These are phyloP conservation scores for Anisogramma anomala DNA, from an alignment of 2,329 filamentous ascomycete genomes.

Conservation along the genomic window DNA sequence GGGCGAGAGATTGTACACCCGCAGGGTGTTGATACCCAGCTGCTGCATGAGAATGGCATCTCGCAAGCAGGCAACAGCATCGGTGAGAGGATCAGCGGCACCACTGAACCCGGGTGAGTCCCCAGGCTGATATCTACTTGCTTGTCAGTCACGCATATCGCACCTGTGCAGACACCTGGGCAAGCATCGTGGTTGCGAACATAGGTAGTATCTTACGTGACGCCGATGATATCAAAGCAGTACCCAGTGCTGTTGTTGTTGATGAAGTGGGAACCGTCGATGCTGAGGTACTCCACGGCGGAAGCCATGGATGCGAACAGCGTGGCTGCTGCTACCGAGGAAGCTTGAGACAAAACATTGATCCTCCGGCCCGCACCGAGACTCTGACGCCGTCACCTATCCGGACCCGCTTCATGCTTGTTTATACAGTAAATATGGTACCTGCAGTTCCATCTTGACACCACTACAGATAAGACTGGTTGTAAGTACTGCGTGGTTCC, in stretches of 20 bases:
- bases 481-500: no score
- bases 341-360: no score
- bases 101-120: slow-evolving; percentile 47
- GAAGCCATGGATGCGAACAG: slow-evolving; percentile 13
- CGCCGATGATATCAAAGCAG: slow-evolving; percentile 48
- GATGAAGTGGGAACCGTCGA: slow-evolving; percentile 30
- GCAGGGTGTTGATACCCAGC: slow-evolving; percentile 48
- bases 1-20: slow-evolving; percentile 52
- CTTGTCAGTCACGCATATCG: slow-evolving; percentile 1
- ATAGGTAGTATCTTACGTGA: slow-evolving; percentile 37
- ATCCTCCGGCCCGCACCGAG: no score
- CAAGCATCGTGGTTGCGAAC: no score
- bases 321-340: slow-evolving; percentile 11
- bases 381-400: no score
- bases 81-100: slow-evolving; percentile 19
- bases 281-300: slow-evolving; percentile 9
- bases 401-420: no score
- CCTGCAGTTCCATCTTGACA: no score
- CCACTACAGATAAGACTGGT: no score
- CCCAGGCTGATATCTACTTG: slow-evolving; percentile 43
- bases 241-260: slow-evolving; percentile 43
- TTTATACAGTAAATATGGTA: no score
- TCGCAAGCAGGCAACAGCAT: slow-evolving; percentile 35
- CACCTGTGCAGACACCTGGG: no score
- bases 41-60: slow-evolving; percentile 47